Evolutionary conservation across 768 basidiomycete genomes (phyloP).

Genomic region (Tephrocybe sp.): DNA sequence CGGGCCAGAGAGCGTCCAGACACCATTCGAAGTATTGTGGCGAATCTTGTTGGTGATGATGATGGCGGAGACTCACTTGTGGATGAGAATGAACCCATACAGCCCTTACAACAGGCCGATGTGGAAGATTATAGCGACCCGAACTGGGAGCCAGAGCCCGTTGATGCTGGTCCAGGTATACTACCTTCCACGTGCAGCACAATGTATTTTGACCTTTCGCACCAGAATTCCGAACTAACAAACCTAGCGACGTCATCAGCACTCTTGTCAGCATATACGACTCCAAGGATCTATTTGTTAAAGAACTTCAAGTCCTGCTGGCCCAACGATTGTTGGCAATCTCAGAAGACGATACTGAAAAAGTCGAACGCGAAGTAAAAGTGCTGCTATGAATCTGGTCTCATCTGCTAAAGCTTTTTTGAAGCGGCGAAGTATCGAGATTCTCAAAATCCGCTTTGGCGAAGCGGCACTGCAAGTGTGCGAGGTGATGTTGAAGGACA

Average conservation of each 20-base stretch:
- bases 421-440: conserved; percentile 89
- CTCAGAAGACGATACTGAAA: conserved; percentile 76
- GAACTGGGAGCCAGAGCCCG: conserved; percentile 94
- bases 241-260: conserved; percentile 91
- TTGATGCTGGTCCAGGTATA: conserved; percentile 93
- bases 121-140: conserved; percentile 89
- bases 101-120: conserved; percentile 71
- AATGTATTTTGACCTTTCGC: not conserved
- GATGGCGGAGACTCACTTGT: conserved; percentile 79
- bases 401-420: conserved; percentile 6
- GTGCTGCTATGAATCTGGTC: not conserved
- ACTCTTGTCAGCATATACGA: conserved; percentile 98
- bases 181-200: not conserved
- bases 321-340: conserved; percentile 84
- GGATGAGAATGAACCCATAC: conserved; percentile 82
- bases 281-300: conserved; percentile 94
- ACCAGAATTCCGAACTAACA: conserved; percentile 87
- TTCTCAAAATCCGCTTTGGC: conserved; percentile 94
- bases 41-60: conserved; percentile 84
- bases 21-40: conserved; percentile 92
- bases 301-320: conserved; percentile 89
- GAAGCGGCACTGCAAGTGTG: conserved; percentile 91
- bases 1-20: conserved; percentile 74
- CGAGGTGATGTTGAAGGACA: conserved; percentile 97
- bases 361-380: conserved; percentile 67